Percentiles rank a stretch among this genome's conserved stretches.
These are phyloP conservation scores for Deinandra increscens DNA, from an alignment of 129 eudicot genomes.

Conservation along the genomic window DNA sequence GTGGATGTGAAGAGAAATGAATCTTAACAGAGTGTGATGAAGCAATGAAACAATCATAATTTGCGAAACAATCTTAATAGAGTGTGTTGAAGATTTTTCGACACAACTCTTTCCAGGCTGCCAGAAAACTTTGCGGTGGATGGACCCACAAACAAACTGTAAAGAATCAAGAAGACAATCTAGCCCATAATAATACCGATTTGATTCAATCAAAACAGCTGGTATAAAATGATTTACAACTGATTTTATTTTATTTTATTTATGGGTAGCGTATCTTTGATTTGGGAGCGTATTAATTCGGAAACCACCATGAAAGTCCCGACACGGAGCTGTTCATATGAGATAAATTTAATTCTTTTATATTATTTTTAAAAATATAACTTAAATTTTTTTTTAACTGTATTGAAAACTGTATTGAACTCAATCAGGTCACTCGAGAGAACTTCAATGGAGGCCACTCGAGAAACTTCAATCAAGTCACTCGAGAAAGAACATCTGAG, in stretches of 20 bases:
- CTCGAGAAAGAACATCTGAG: too few relatives aligned
- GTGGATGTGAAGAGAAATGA: not conserved
- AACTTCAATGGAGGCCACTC: too few relatives aligned
- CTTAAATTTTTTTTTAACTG: too few relatives aligned
- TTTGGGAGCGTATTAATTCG: conserved; percentile 4
- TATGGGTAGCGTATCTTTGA: conserved; percentile 25
- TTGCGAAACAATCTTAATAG: not conserved
- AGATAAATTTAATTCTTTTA: not conserved
- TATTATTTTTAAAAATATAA: too few relatives aligned
- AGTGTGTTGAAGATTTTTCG: conserved; percentile 36
- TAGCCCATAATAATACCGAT: conserved; percentile 15
- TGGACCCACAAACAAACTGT: conserved; percentile 59
- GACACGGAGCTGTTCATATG: conserved; percentile 21
- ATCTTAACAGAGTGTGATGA: conserved; percentile 12
- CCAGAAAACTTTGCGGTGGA: conserved; percentile 31
- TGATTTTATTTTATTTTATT: conserved; percentile 23
- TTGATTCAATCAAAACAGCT: conserved; percentile 35
- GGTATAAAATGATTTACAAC: conserved; percentile 27
- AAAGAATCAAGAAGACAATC: conserved; percentile 30
- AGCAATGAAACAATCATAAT: conserved; percentile 22
- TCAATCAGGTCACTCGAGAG: too few relatives aligned
- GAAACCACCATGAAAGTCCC: conserved; percentile 50
- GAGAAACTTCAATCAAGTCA: too few relatives aligned
- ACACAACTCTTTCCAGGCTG: conserved; percentile 98
- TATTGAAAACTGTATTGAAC: too few relatives aligned